Evolutionary conservation across 306 rosid species (phyloP), one percentile per base, ranked within the genome.

Genomic region (Parietaria judaica): DNA sequence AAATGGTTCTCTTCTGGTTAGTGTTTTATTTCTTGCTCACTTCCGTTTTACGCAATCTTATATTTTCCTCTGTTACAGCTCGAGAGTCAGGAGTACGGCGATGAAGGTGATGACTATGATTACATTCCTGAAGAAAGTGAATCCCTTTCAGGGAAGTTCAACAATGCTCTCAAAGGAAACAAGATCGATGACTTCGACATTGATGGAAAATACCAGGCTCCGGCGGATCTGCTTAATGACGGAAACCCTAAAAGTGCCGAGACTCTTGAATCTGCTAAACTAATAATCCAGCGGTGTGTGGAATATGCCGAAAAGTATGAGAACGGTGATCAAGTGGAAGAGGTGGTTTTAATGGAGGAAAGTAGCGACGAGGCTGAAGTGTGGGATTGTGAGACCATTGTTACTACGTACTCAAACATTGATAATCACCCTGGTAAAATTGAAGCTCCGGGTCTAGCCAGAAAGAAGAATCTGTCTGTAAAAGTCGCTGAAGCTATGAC

Each of bases 331-430:
- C 79, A 75, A 9, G 64, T 72, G 66, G 78, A 70, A 51, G 79
- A 79, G 46, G 72, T 68, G 46, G 67, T 74, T 56, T 39, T 88
- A 67, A 66, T 77, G 36, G 71, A 92, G 65, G 96, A 88, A 80
- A 84, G 88, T 71, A 88, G 96, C 11, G 94, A 88, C 68, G 99
- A 92, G 51, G 86, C 88, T 36, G 95, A 92, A 76, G 81, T 67
- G 61, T 86, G 94, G 97, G 95, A 92, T 38, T 86, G 96, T 61
- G 99, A 92, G 73, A 92, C 96, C 51, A 83, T 92, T 72, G 81
- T 88, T 63, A 77, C 95, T 34, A 92, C 94, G 0, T 92, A 81
- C 67, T 79, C 99, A 31, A 88, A 79, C 79, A 79, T 88, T 46
- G 94, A 92, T 72, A 92, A 92, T 63, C 99, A 86, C 65, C 99